Base-by-base conservation (phyloP, 305 asterid species). In the Fraxinus sp. region DNA sequence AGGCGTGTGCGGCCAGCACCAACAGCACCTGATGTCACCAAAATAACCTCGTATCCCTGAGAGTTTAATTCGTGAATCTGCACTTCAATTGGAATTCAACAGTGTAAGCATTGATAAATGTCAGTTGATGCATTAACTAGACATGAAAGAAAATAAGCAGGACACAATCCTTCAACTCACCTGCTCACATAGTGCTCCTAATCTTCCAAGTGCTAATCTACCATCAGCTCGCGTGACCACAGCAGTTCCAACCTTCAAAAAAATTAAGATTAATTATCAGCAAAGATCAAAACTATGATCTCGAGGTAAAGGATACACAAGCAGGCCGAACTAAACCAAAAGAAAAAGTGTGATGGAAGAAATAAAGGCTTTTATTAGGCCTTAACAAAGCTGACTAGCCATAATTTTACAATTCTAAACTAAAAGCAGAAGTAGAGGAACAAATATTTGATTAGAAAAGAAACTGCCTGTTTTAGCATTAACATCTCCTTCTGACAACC, bases 121-220 rank as follows among this genome's bases (percentile, higher is more conserved):
- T 35, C 46, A 44, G 76, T 75, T 76, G 84, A 86, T 79, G 64
- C 32, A 71, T 78, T 77, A 16, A 78, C 35, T 73, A 4, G 1
- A 41, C 36, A 44, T 18, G 41, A 52, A 70, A 30, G 75, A 16
- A 81, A 75, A 49, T 28, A 26, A 80, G 37, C 39, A 74, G 49
- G 20, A 5, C 24, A 44, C n/a, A 74, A 32, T 76, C 81, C 30
- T 35, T 73, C 73, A 77, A 73, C 83, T 76, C 36, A 93, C 99
- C 98, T 97, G 99, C 90, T 97, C 99, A 86, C 99, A 97, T 0
- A 97, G 95, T 33, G 98, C 88, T 86, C 99, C 99, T 81, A 94
- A 81, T 88, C 98, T 93, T 88, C 99, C 98, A 77, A 97, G 97
- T 79, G 99, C 97, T 84, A 97, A 84, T 82, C 98, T 89, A 79